phyloP scores from a whole-genome alignment of 345 rosid species.

The Raphanus sativus region DNA sequence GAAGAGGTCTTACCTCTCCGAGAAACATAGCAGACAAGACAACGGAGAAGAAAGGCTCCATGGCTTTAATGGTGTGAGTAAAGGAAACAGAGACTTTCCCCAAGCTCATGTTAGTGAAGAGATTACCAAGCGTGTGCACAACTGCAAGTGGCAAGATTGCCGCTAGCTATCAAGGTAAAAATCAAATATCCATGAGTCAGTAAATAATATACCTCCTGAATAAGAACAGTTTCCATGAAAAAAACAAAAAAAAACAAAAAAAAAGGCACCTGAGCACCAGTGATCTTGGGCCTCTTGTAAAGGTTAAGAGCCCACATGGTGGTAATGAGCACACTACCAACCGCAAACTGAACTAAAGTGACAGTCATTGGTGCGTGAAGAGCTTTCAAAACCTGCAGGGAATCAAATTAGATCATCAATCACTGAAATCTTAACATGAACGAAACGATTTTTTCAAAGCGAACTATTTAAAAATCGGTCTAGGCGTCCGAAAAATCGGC shows the following conservation, averaged over 20 bases:
- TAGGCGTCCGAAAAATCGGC: too few species aligned
- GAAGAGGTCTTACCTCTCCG: slow-evolving; percentile 62
- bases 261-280: slow-evolving; percentile 55
- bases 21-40: slow-evolving; percentile 90
- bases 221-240: neutral
- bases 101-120: slow-evolving; percentile 95
- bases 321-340: slow-evolving; percentile 69
- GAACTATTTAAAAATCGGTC: too few species aligned
- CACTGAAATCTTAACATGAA: neutral
- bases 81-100: slow-evolving; percentile 99
- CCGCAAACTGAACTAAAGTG: slow-evolving; percentile 70
- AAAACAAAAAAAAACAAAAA: neutral
- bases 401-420: neutral
- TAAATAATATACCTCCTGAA: slow-evolving; percentile 3
- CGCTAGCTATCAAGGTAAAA: slow-evolving; percentile 55
- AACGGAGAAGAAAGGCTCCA: slow-evolving; percentile 99
- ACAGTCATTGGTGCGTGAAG: slow-evolving; percentile 73
- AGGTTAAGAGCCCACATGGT: slow-evolving; percentile 83
- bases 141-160: slow-evolving; percentile 84
- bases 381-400: slow-evolving; percentile 81
- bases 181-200: slow-evolving; percentile 15
- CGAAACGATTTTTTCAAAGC: too few species aligned
- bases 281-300: slow-evolving; percentile 75
- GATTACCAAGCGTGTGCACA: slow-evolving; percentile 86
- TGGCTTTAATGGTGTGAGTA: slow-evolving; percentile 98